phyloP scores from a whole-genome alignment of 257 asterid genomes.

The Lithospermum erythrorhizon region DNA sequence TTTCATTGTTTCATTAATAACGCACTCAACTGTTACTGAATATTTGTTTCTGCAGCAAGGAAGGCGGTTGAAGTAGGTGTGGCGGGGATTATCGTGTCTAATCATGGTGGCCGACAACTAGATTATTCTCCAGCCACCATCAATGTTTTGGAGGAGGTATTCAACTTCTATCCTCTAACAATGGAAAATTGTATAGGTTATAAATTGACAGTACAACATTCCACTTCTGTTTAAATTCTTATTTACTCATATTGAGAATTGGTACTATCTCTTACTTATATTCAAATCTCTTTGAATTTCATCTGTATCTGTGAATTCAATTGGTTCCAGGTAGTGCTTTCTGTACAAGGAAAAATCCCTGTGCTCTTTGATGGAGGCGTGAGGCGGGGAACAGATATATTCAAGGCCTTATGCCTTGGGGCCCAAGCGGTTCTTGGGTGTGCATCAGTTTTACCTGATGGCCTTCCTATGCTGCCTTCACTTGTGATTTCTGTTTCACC shows the following conservation, averaged over 20 bases:
- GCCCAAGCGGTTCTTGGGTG: slow-evolving; percentile 61
- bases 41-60: slow-evolving; percentile 27
- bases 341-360: slow-evolving; percentile 51
- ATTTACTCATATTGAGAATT: neutral
- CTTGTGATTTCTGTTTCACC: no score
- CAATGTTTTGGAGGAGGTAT: slow-evolving; percentile 59
- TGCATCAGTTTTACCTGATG: neutral
- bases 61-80: slow-evolving; percentile 52
- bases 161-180: neutral
- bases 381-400: slow-evolving; percentile 59
- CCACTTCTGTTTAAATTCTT: neutral
- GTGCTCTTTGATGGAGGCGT: slow-evolving; percentile 59
- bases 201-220: no score
- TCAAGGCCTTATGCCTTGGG: slow-evolving; percentile 68
- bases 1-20: no score
- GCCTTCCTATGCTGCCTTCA: no score
- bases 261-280: no score
- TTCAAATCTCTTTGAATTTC: no score
- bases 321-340: slow-evolving; percentile 32
- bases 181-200: neutral
- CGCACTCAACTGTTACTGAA: neutral
- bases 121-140: slow-evolving; percentile 54
- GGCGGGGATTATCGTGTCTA: slow-evolving; percentile 46
- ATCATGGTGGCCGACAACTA: slow-evolving; percentile 63
- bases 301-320: no score